Percentiles rank a stretch among this genome's conserved stretches.
Evolutionary conservation across 1,284 basidiomycete species (phyloP).

Genomic region (Rhodotorula mucilaginosa): DNA sequence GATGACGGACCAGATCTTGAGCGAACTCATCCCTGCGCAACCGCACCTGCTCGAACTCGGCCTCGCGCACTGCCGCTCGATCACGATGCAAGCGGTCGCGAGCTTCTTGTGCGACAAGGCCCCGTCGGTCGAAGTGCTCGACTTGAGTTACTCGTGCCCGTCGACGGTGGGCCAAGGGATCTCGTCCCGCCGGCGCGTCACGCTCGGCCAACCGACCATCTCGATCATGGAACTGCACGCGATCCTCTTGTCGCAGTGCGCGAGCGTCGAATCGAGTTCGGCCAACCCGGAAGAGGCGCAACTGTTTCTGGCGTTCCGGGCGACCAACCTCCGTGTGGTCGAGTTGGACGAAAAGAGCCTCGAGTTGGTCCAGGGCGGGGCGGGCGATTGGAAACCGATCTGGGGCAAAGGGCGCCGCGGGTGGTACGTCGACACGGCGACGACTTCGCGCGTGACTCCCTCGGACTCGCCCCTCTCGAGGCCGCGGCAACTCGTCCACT

Average conservation of each 20-base stretch:
- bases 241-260: conserved; percentile 31
- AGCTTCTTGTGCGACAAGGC: conserved; percentile 70
- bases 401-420: conserved; percentile 87
- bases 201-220: conserved; percentile 27
- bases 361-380: conserved; percentile 68
- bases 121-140: conserved; percentile 77
- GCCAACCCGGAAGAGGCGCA: conserved; percentile 26
- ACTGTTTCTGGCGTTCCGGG: conserved; percentile 24
- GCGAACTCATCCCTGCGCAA: conserved; percentile 61
- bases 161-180: conserved; percentile 44
- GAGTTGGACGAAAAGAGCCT: conserved; percentile 78
- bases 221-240: conserved; percentile 41
- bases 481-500: conserved; percentile 60
- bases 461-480: conserved; percentile 39
- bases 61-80: conserved; percentile 74
- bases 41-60: conserved; percentile 79
- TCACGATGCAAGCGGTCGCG: conserved; percentile 67
- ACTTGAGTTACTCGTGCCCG: conserved; percentile 72
- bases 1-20: conserved; percentile 61
- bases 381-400: conserved; percentile 78
- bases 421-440: conserved; percentile 57
- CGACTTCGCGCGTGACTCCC: conserved; percentile 14
- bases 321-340: conserved; percentile 77
- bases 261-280: conserved; percentile 17
- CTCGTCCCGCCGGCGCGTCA: conserved; percentile 40